Percentiles rank a stretch among this genome's conserved stretches.
These are phyloP conservation scores for Backusella macrospora DNA, from an alignment of 192 early-diverging fungal genomes.

Conservation along the genomic window DNA sequence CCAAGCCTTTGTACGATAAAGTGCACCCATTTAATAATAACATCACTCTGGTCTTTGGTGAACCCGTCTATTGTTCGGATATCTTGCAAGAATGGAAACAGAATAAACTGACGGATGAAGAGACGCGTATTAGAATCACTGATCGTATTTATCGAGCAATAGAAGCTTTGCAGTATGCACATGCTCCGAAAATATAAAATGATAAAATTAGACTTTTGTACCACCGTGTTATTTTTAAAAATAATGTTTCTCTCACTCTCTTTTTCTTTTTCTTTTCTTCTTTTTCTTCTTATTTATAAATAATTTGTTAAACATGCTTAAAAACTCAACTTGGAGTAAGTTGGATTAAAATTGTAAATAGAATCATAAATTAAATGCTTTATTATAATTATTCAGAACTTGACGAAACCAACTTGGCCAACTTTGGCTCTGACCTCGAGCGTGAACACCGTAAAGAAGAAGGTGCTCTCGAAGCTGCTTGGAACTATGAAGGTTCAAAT, in stretches of 20 bases:
- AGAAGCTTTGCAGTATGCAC: conserved; percentile 40
- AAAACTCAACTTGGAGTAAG: conserved; percentile 37
- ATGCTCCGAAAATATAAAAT: background rate
- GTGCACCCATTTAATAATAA: conserved; percentile 57
- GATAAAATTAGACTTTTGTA: conserved; percentile 14
- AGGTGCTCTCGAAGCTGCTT: conserved; percentile 33
- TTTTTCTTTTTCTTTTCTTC: conserved; percentile 19
- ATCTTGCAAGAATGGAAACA: conserved; percentile 59
- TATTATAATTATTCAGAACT: conserved; percentile 18
- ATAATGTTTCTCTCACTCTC: background rate
- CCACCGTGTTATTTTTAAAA: conserved; percentile 8
- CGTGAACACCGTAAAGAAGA: conserved; percentile 37
- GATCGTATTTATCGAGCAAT: conserved; percentile 51
- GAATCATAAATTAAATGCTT: background rate
- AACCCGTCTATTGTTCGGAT: conserved; percentile 70
- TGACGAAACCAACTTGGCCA: conserved; percentile 36
- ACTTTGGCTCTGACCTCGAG: conserved; percentile 39
- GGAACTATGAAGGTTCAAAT: conserved; percentile 35
- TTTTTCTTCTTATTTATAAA: background rate
- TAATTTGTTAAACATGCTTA: conserved; percentile 14
- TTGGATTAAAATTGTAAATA: background rate
- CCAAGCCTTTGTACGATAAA: conserved; percentile 56
- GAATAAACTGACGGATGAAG: conserved; percentile 48
- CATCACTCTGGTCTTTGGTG: conserved; percentile 69
- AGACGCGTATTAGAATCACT: conserved; percentile 58